Base-by-base conservation (phyloP, 352 stramenopile species). In the Phytophthora capsici region DNA sequence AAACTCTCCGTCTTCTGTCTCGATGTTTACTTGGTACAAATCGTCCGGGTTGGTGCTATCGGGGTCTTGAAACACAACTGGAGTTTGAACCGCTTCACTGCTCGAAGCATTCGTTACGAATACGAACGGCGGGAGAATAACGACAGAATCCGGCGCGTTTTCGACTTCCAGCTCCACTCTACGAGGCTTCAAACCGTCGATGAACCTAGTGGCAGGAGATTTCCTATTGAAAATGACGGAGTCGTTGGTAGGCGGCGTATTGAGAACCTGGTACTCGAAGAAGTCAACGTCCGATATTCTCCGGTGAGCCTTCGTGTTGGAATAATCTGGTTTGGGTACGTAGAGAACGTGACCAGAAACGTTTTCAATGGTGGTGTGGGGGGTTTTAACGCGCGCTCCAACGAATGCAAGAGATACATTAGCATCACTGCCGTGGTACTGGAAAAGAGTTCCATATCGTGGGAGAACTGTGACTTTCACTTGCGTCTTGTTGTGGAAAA, bases 61-160 rank as follows among this genome's bases (percentile, higher is more conserved):
- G 0, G 81, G 69, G 48, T 91, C 81, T 7, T 82, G 63, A 34
- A 93, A 93, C 2, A 47, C 52, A 25, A 91, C 64, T 16, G 85
- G 80, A 2, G 76, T 75, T 6, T 46, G 34, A 13, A 80, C 50
- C 2, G 23, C 17, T 9, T 75, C 63, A 10, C 46, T 60, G 26
- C 49, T 59, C 0, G 63, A 61, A 22, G 49, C 17, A n/a, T 76
- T 78, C 12, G 72, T 57, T 4, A 51, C 59, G 14, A 86, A 82
- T 4, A 57, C 25, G 17, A 67, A 78, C 0, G 82, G 85, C 13
- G 83, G 79, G 4, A 90, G 30, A 14, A 91, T 57, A 25, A 68
- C 20, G 8, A 93, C 28, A 12, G 62, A 46, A 37, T 91, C 83
- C 1, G 75, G 73, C 8, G 73, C 58, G 34, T 78, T 87, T 0